Conservation (phyloP, 371 early-diverging fungal genomes). For the Thermomucor indicae-seudaticae region DNA sequence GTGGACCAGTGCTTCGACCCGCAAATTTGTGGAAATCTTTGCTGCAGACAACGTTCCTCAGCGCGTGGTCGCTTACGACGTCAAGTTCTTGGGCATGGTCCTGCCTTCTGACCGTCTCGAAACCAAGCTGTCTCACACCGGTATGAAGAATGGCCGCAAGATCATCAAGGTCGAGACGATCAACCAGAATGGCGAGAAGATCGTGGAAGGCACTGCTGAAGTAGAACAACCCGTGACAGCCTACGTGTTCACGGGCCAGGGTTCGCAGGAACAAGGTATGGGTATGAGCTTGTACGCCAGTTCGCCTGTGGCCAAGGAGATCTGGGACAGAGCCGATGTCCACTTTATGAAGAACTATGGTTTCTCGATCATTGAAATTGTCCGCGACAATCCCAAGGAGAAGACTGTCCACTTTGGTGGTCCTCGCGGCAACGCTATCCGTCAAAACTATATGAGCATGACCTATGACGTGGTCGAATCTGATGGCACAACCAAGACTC, state of each 20-base stretch:
- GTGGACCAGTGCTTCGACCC: conserved; percentile 95
- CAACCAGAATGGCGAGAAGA: conserved; percentile 84
- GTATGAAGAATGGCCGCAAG: conserved; percentile 96
- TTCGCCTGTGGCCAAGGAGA: conserved; percentile 79
- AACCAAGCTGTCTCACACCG: conserved; percentile 89
- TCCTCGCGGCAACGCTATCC: conserved; percentile 85
- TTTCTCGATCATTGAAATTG: conserved; percentile 91
- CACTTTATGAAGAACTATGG: conserved; percentile 89
- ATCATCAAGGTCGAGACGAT: conserved; percentile 89
- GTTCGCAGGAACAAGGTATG: conserved; percentile 95
- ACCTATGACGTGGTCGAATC: conserved; percentile 82
- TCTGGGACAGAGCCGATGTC: conserved; percentile 93
- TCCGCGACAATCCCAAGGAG: conserved; percentile 85
- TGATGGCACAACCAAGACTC: conserved; percentile 66
- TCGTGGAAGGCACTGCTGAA: conserved; percentile 90
- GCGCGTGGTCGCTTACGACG: conserved; percentile 80
- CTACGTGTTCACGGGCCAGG: conserved; percentile 96
- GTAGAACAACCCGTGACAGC: conserved; percentile 91
- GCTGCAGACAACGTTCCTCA: conserved; percentile 94
- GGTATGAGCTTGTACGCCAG: conserved; percentile 91
- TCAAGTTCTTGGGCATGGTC: conserved; percentile 84
- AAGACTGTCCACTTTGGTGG: conserved; percentile 96
- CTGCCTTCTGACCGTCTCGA: conserved; percentile 82
- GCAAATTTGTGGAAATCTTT: conserved; percentile 92
- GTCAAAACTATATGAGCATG: conserved; percentile 87